phyloP scores from a whole-genome alignment of 2,329 filamentous ascomycete species.

The Claviceps maximensis region DNA sequence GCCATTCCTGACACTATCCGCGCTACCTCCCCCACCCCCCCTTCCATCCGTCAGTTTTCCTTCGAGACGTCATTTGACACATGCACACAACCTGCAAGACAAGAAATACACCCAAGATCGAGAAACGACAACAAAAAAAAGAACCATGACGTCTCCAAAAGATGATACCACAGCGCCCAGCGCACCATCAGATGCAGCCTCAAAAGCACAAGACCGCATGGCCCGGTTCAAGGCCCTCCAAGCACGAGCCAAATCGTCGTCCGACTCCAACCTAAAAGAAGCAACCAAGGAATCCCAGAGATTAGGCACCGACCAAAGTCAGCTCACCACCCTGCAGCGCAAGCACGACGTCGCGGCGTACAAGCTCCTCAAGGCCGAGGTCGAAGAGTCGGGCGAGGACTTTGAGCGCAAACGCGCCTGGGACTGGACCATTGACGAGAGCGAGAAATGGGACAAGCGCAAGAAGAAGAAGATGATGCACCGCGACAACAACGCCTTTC shows the following conservation, averaged over 20 bases:
- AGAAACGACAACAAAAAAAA: neutral
- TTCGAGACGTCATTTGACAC: neutral
- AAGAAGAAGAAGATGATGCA: slow-evolving; percentile 73
- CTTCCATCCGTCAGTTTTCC: neutral
- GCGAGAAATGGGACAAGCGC: slow-evolving; percentile 84
- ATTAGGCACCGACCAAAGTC: slow-evolving; percentile 60
- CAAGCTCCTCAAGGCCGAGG: slow-evolving; percentile 86
- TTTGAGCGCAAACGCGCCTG: slow-evolving; percentile 97
- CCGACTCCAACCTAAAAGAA: slow-evolving; percentile 67
- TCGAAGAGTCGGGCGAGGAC: slow-evolving; percentile 72
- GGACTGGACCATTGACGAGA: slow-evolving; percentile 97
- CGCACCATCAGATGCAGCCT: slow-evolving; percentile 10
- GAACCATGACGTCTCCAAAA: slow-evolving; percentile 1
- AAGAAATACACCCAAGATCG: neutral
- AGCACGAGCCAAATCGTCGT: slow-evolving; percentile 61
- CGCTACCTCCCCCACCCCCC: too few relatives aligned
- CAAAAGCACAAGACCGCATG: slow-evolving; percentile 50
- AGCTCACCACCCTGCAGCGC: slow-evolving; percentile 67
- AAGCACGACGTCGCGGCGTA: slow-evolving; percentile 80
- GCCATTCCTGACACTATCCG: neutral
- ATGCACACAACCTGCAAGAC: neutral
- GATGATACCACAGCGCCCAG: neutral
- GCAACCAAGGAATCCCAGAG: slow-evolving; percentile 73
- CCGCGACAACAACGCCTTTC: slow-evolving; percentile 76
- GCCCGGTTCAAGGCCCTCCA: slow-evolving; percentile 81